These are phyloP conservation scores for Pythium aquatile DNA, from an alignment of 352 stramenopile genomes.

Conservation along the genomic window DNA sequence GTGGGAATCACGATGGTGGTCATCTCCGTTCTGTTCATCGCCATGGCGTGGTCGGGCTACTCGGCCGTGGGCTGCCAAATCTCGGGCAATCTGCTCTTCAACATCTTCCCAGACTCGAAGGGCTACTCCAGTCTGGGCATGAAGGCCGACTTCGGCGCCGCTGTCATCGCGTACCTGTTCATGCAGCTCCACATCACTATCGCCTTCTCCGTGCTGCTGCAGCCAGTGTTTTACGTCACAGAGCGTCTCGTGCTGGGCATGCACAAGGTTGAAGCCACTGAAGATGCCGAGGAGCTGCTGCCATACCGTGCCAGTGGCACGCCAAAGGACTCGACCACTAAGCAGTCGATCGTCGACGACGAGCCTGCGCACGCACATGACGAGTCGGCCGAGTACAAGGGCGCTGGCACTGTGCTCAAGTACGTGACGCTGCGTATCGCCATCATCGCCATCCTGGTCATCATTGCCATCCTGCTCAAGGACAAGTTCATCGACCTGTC, in stretches of 20 bases:
- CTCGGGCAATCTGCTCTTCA: slow-evolving; percentile 29
- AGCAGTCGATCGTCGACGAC: neutral
- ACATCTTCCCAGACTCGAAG: slow-evolving; percentile 39
- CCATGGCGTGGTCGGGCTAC: slow-evolving; percentile 27
- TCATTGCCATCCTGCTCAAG: slow-evolving; percentile 33
- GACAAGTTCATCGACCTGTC: slow-evolving; percentile 64
- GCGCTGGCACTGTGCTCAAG: slow-evolving; percentile 29
- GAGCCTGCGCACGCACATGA: slow-evolving; percentile 11
- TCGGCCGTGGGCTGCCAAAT: slow-evolving; percentile 29
- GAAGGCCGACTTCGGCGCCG: slow-evolving; percentile 37
- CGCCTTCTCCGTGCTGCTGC: slow-evolving; percentile 45
- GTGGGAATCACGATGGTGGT: slow-evolving; percentile 28
- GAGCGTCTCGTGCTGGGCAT: slow-evolving; percentile 63
- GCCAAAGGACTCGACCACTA: slow-evolving; percentile 4
- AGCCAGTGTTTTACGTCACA: slow-evolving; percentile 56
- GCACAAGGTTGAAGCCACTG: slow-evolving; percentile 34
- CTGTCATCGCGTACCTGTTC: slow-evolving; percentile 54
- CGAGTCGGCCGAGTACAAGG: slow-evolving; percentile 37
- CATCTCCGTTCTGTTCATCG: slow-evolving; percentile 28
- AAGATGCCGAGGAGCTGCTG: slow-evolving; percentile 15
- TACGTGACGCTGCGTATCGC: slow-evolving; percentile 47
- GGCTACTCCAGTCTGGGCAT: slow-evolving; percentile 48
- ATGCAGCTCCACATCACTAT: slow-evolving; percentile 59
- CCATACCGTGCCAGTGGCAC: slow-evolving; percentile 22
- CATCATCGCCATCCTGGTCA: slow-evolving; percentile 49